These are phyloP conservation scores for Alisma plantagoaquatica DNA, from an alignment of 106 monocot species.

Conservation along the genomic window DNA sequence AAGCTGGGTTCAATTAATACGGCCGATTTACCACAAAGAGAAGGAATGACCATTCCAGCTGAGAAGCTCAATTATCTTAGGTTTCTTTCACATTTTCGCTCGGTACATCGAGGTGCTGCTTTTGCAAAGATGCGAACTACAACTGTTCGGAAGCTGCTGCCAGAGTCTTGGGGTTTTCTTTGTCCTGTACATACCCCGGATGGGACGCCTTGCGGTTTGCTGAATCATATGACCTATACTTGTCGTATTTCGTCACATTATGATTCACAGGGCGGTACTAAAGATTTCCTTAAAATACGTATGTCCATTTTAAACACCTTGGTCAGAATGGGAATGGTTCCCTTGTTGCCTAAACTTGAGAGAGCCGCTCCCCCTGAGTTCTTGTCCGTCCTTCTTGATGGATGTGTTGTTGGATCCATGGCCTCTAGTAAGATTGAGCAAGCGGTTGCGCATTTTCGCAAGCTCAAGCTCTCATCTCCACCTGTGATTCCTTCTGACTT, in stretches of 20 bases:
- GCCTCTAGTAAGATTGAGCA: constrained; percentile 46
- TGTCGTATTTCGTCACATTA: constrained; percentile 68
- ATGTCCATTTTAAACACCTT: constrained; percentile 47
- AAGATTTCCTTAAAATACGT: constrained; percentile 54
- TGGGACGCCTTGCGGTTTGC: constrained; percentile 93
- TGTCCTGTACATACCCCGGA: constrained; percentile 99
- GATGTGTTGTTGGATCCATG: constrained; percentile 81
- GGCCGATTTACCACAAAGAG: constrained; percentile 88
- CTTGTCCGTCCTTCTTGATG: constrained; percentile 82
- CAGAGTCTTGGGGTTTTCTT: constrained; percentile 99
- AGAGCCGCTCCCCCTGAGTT: constrained; percentile 75
- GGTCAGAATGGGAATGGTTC: constrained; percentile 67
- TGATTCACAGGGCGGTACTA: constrained; percentile 55
- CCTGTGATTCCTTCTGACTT: constrained; percentile 87
- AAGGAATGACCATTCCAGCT: constrained; percentile 74
- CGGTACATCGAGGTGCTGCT: constrained; percentile 87
- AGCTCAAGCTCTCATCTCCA: constrained; percentile 42
- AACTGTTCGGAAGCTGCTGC: constrained; percentile 81
- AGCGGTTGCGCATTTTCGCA: constrained; percentile 60
- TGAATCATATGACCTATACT: constrained; percentile 83
- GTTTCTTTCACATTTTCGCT: constrained; percentile 81
- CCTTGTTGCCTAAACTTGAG: constrained; percentile 56
- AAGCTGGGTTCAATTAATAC: constrained; percentile 33
- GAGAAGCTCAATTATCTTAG: constrained; percentile 89
- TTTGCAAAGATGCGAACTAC: constrained; percentile 93